Percentiles rank a stretch among this genome's conserved stretches.
phyloP scores from a whole-genome alignment of 2,329 filamentous ascomycete genomes.

The Phyllachora maydis region DNA sequence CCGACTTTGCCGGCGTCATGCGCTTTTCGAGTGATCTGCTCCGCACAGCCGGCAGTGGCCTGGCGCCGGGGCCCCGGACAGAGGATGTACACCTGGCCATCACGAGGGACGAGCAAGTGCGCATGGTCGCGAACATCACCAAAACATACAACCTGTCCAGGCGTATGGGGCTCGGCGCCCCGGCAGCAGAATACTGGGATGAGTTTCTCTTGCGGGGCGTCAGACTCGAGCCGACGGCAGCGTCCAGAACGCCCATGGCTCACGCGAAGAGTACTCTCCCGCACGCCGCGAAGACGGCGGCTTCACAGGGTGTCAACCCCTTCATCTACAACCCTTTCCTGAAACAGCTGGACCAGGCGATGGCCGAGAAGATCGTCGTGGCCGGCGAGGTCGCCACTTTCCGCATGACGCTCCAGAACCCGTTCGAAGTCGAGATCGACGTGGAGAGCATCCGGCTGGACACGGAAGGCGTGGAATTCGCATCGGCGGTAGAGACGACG shows the following conservation, averaged over 20 bases:
- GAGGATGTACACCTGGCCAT: constrained; percentile 53
- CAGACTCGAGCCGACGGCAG: constrained; percentile 41
- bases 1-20: constrained; percentile 79
- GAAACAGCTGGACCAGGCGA: constrained; percentile 39
- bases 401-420: constrained; percentile 73
- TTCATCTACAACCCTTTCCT: constrained; percentile 93
- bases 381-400: constrained; percentile 62
- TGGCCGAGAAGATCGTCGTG: constrained; percentile 50
- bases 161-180: constrained; percentile 46
- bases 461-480: constrained; percentile 52
- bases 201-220: constrained; percentile 75
- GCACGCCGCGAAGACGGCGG: constrained; percentile 23
- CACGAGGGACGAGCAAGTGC: constrained; percentile 62
- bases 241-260: constrained; percentile 40
- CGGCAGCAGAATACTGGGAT: constrained; percentile 87
- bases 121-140: constrained; percentile 67
- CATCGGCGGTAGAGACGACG: constrained; percentile 41
- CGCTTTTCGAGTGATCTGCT: constrained; percentile 71
- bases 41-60: constrained; percentile 59
- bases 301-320: constrained; percentile 49
- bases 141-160: constrained; percentile 63
- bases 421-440: constrained; percentile 81
- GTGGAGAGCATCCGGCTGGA: constrained; percentile 65
- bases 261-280: constrained; percentile 37
- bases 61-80: constrained; percentile 49